These are phyloP conservation scores for Talaromyces sp. DNA, from an alignment of 2,329 filamentous ascomycete species.

Conservation along the genomic window DNA sequence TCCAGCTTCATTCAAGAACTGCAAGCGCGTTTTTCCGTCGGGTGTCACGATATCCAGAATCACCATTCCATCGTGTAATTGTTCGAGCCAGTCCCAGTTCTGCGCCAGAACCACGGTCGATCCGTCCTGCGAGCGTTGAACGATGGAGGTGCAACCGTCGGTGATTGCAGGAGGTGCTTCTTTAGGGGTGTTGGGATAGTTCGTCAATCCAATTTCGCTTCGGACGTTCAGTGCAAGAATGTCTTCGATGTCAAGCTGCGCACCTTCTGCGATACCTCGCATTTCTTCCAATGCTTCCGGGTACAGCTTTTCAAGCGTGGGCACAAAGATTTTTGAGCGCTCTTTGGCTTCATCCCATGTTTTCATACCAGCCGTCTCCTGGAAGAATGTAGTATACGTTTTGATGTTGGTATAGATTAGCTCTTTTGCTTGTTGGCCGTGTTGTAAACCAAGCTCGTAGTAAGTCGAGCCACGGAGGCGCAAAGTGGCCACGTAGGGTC, in stretches of 20 bases:
- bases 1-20: constrained; percentile 8
- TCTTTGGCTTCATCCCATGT: constrained; percentile 9
- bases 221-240: constrained; percentile 11
- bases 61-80: constrained; percentile 6
- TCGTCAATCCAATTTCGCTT: constrained; percentile 11
- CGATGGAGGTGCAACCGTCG: constrained; percentile 6
- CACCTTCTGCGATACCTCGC: constrained; percentile 7
- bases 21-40: background rate
- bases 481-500: constrained; percentile 4
- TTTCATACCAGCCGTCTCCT: background rate
- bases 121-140: constrained; percentile 1
- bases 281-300: constrained; percentile 11
- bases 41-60: constrained; percentile 3
- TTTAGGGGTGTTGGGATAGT: constrained; percentile 5
- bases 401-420: constrained; percentile 4
- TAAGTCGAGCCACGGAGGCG: background rate
- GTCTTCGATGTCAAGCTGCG: background rate
- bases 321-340: background rate
- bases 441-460: constrained; percentile 9
- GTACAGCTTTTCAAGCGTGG: background rate
- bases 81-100: constrained; percentile 14
- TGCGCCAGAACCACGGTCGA: constrained; percentile 1
- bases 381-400: constrained; percentile 4
- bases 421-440: background rate
- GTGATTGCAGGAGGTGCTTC: background rate